Evolutionary conservation across 768 basidiomycete species (phyloP).

Genomic region (Leccinum fibrillosum): DNA sequence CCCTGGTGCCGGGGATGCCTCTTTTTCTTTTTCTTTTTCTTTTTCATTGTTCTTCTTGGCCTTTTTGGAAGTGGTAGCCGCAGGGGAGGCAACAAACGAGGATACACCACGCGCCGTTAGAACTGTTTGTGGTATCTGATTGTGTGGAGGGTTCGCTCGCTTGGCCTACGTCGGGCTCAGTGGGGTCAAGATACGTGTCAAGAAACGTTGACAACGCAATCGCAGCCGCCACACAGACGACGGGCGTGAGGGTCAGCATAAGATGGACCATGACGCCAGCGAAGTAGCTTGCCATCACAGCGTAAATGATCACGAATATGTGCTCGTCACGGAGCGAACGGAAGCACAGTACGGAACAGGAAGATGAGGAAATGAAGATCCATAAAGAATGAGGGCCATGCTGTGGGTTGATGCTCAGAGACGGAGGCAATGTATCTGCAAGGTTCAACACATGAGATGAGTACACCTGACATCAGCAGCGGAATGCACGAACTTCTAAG

Average conservation of each 20-base stretch:
- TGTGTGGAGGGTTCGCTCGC: not conserved
- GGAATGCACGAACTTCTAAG: slow-evolving; percentile 71
- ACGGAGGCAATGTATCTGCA: slow-evolving; percentile 92
- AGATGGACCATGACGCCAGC: slow-evolving; percentile 99
- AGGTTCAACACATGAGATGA: not conserved
- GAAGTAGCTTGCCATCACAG: slow-evolving; percentile 94
- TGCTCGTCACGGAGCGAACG: slow-evolving; percentile 93
- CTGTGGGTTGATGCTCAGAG: slow-evolving; percentile 98
- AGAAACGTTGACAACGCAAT: slow-evolving; percentile 85
- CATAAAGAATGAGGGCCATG: slow-evolving; percentile 99
- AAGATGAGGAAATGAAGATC: slow-evolving; percentile 97
- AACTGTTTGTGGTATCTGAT: not conserved
- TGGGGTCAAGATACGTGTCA: slow-evolving; percentile 87
- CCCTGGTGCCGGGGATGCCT: slow-evolving; percentile 38
- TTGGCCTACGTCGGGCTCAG: slow-evolving; percentile 49
- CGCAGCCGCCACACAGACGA: slow-evolving; percentile 92
- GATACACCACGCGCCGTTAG: slow-evolving; percentile 1
- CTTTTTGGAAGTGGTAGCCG: slow-evolving; percentile 32
- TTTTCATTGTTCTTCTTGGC: slow-evolving; percentile 56
- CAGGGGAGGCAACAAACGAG: slow-evolving; percentile 28
- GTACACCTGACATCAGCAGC: not conserved
- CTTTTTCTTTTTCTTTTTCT: slow-evolving; percentile 50
- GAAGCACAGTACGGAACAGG: slow-evolving; percentile 92
- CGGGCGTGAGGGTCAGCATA: slow-evolving; percentile 96
- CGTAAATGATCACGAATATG: slow-evolving; percentile 97